Evolutionary conservation across 495 filamentous ascomycete genomes (phyloP).

Genomic region (Hyaloscypha variabilis): DNA sequence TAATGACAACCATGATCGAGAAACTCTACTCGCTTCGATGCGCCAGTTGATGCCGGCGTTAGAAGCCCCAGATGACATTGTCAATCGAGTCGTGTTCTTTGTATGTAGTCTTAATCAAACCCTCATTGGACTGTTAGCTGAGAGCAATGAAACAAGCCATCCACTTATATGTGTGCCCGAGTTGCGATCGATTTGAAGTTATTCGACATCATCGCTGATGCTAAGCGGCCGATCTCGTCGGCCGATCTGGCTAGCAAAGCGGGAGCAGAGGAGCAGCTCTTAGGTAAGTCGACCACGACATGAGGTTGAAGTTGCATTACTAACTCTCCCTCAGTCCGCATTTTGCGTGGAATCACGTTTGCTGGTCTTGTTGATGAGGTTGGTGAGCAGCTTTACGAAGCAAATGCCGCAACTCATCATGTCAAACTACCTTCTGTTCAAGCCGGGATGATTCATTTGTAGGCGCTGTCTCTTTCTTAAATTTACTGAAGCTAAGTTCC

Average conservation of each 20-base stretch:
- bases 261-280: conserved; percentile 24
- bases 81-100: conserved; percentile 10
- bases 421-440: conserved; percentile 15
- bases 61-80: conserved; percentile 11
- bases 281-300: conserved; percentile 13
- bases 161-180: conserved; percentile 25
- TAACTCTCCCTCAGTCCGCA: conserved; percentile 15
- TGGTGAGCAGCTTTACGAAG: conserved; percentile 10
- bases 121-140: not conserved
- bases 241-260: conserved; percentile 22
- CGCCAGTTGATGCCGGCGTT: conserved; percentile 6
- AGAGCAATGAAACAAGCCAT: conserved; percentile 15
- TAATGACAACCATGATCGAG: not conserved
- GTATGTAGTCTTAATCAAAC: not conserved
- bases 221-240: conserved; percentile 21
- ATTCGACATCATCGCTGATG: conserved; percentile 21
- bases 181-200: conserved; percentile 30
- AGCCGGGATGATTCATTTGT: conserved; percentile 20
- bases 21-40: conserved; percentile 1
- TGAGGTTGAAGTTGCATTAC: too few species aligned
- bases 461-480: not conserved
- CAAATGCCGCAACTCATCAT: conserved; percentile 11
- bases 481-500: not conserved
- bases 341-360: conserved; percentile 9
- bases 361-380: conserved; percentile 12